Evolutionary conservation across 2,329 filamentous ascomycete genomes (phyloP), one percentile per base, ranked within the genome.

Genomic region (Cephalotrichum gorgonifer): DNA sequence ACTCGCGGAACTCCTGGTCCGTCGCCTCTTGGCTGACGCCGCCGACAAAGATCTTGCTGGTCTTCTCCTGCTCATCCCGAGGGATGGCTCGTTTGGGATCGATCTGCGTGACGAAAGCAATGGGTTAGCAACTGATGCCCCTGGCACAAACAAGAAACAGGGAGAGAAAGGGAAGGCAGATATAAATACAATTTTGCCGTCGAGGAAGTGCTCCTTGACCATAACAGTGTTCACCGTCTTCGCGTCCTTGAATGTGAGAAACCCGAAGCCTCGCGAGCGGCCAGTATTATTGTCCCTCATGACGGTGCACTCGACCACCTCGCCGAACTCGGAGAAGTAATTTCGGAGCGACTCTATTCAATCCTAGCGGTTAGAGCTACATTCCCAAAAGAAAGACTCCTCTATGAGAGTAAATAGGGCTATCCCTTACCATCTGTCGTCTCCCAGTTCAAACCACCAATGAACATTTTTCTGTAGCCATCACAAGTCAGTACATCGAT

Each of bases 191-290:
- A 98, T 96, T 69, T 98, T 98, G 53, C 93, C 93, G 63, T 98
- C 93, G 22, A 98, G 78, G 58, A 91, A 95, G 66, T 98, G 93
- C 64, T 98, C 93, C 70, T 98, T 98, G 54, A 98, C 93, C 93
- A 98, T 98, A 55, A 98, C 93, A 56, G 89, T 95, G 64, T 98
- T 98, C 56, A 98, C 93, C 4, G 88, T 95, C 71, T 95, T 95
- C 44, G 93, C 86, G 62, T 98, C 93, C 64, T 88, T 94, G 75
- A 98, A 98, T 0, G 93, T 98, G 53, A 98, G 75, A 69, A 98
- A 98, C 27, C 93, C 93, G 59, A 98, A 98, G 23, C 93, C 93
- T 67, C 93, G 82, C 27, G 93, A 97, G 54, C 93, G 83, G 41
- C 93, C 93, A 9, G 89, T 95, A 45, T 87, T 86, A 53, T 89